Percentiles rank a stretch among this genome's conserved stretches.
These are phyloP conservation scores for Daldinia bambusicola DNA, from an alignment of 495 filamentous ascomycete genomes.

Conservation along the genomic window DNA sequence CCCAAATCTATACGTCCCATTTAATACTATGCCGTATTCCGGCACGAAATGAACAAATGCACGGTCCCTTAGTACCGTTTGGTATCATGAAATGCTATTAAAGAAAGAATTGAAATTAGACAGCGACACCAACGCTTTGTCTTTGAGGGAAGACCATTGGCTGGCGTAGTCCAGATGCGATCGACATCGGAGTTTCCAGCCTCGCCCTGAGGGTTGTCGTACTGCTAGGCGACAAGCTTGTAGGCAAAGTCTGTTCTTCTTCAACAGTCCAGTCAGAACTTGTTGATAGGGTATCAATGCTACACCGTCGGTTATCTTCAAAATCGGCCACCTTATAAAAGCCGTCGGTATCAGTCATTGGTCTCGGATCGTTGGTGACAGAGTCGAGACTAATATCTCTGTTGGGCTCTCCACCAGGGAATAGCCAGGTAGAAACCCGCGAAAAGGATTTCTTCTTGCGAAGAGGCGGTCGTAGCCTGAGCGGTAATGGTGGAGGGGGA, in stretches of 20 bases:
- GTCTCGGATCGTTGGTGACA: slow-evolving; percentile 60
- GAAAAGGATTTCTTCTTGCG: slow-evolving; percentile 69
- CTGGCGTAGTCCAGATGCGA: slow-evolving; percentile 43
- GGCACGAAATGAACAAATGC: slow-evolving; percentile 29
- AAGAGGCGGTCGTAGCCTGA: slow-evolving; percentile 60
- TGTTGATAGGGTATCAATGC: slow-evolving; percentile 54
- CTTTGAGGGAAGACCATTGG: slow-evolving; percentile 45
- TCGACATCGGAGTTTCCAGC: slow-evolving; percentile 38
- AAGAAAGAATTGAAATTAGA: slow-evolving; percentile 48
- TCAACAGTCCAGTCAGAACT: slow-evolving; percentile 56
- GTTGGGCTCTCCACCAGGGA: slow-evolving; percentile 51
- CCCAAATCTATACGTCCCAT: slow-evolving; percentile 37
- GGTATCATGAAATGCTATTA: slow-evolving; percentile 44
- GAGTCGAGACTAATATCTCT: slow-evolving; percentile 54
- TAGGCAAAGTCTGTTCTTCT: slow-evolving; percentile 54
- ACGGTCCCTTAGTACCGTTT: slow-evolving; percentile 40
- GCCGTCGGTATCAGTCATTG: slow-evolving; percentile 58
- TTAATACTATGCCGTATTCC: slow-evolving; percentile 26
- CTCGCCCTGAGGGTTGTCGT: slow-evolving; percentile 50
- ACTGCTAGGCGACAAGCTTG: slow-evolving; percentile 57
- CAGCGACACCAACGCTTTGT: slow-evolving; percentile 59
- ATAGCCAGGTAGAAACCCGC: slow-evolving; percentile 65
- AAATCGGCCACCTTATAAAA: slow-evolving; percentile 63
- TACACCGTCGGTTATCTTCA: slow-evolving; percentile 43
- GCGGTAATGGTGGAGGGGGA: slow-evolving; percentile 63